Base-by-base conservation (phyloP, 164 flowering plant species). In the Magnolia officinalis region DNA sequence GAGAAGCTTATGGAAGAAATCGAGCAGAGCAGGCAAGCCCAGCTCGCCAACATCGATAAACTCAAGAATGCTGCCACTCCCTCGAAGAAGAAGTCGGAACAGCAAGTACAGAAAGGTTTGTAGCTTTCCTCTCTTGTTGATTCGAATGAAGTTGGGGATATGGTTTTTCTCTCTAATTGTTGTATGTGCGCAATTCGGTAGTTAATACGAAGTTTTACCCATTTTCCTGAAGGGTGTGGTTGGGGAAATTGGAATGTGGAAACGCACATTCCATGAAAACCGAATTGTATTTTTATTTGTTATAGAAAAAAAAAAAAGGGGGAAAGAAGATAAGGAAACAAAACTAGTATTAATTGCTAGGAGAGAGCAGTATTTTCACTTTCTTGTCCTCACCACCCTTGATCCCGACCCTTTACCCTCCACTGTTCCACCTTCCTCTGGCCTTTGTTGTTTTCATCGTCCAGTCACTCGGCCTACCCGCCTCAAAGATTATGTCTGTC, bases 1-100 rank as follows among this genome's bases (percentile, higher is more conserved):
- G 98, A 96, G 73, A 87, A 86, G 79, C 78, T 92, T 84, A 76
- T 89, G 73, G 92, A 90, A 66, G 98, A 96, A 84, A 80, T 94
- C 16, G 86, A 87, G 82, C 89, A 90, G 86, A 88, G 93, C 77
- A 85, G 89, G 69, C 63, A 29, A 68, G 95, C 95, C 21, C 98
- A 94, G 85, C 79, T 86, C 79, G 91, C 89, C 20, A 94, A 91
- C 80, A 68, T 94, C 74, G 82, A 81, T 63, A 92, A 88, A 70
- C 93, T 91, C 58, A 88, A 91, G 86, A 78, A 79, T 71, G 81
- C 76, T 65, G 81, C 87, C 50, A 7, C n/a, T 4, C 67, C 87
- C 37, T 71, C 3, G 55, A 16, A 85, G 23, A 81, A 80, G 79
- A 81, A 83, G 31, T 19, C 16, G 79, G 75, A 63, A 20, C 63